These are phyloP conservation scores for Talaromyces proteolyticus DNA, from an alignment of 495 filamentous ascomycete species.

Conservation along the genomic window DNA sequence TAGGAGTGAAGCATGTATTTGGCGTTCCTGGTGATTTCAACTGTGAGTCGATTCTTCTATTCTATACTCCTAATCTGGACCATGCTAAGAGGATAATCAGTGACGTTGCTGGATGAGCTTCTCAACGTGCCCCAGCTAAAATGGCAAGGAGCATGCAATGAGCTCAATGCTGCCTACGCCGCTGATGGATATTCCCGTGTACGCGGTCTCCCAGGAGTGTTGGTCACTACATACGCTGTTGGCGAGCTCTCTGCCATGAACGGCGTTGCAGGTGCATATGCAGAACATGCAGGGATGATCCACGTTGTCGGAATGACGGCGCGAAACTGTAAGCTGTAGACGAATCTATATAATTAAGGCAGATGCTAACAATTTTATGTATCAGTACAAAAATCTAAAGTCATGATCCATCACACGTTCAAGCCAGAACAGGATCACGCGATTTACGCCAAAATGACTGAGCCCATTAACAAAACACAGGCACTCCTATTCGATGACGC, in stretches of 20 bases:
- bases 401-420: background rate
- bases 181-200: slow-evolving; percentile 76
- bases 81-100: background rate
- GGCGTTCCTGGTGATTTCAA: slow-evolving; percentile 44
- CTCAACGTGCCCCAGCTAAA: slow-evolving; percentile 32
- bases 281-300: slow-evolving; percentile 71
- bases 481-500: background rate
- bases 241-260: slow-evolving; percentile 75
- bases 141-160: slow-evolving; percentile 79
- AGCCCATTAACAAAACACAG: background rate
- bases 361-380: background rate
- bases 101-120: background rate
- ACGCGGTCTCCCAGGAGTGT: slow-evolving; percentile 58
- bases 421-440: background rate
- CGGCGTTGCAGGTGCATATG: slow-evolving; percentile 64
- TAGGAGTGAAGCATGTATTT: slow-evolving; percentile 43
- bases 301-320: slow-evolving; percentile 61
- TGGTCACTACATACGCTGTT: slow-evolving; percentile 78
- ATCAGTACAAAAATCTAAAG: background rate
- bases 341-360: background rate
- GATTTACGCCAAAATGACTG: background rate
- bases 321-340: slow-evolving; percentile 2
- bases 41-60: background rate
- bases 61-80: background rate
- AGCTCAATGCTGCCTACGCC: slow-evolving; percentile 77